Evolutionary conservation across 345 rosid species (phyloP).

Genomic region (Acer saccharum): DNA sequence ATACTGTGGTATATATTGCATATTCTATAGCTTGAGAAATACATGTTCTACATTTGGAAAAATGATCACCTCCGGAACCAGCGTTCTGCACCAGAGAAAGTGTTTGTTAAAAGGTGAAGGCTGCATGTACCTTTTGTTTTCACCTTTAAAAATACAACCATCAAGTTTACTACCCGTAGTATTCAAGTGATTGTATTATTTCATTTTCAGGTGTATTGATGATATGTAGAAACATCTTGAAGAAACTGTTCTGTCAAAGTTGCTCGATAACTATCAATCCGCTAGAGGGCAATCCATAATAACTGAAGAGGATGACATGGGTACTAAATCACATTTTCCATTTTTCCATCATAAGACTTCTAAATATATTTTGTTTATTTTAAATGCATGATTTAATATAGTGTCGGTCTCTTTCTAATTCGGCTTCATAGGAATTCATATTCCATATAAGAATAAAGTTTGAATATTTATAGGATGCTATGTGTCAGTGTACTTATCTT

Average conservation of each 20-base stretch:
- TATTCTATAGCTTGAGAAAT: conserved; percentile 67
- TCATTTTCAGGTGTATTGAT: conserved; percentile 45
- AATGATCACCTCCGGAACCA: conserved; percentile 47
- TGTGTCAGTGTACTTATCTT: too few relatives aligned
- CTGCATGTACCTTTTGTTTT: neutral
- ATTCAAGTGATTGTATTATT: conserved; percentile 6
- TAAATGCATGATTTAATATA: too few relatives aligned
- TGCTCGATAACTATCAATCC: conserved; percentile 79
- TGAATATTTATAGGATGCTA: neutral
- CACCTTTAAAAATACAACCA: neutral
- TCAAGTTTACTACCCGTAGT: neutral
- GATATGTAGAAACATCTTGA: conserved; percentile 60
- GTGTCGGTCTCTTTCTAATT: neutral
- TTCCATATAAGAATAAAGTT: neutral
- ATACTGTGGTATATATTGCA: too few relatives aligned
- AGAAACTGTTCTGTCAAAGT: conserved; percentile 63
- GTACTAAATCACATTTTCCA: conserved; percentile 25
- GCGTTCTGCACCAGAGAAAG: conserved; percentile 63
- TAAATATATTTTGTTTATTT: neutral
- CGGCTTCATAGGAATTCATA: neutral
- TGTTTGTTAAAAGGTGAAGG: conserved; percentile 60
- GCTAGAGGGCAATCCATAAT: conserved; percentile 70
- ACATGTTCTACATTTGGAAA: conserved; percentile 60
- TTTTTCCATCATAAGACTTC: neutral
- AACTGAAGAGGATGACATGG: conserved; percentile 84